These are phyloP conservation scores for Ophiostoma sp. DNA, from an alignment of 2,329 filamentous ascomycete species.

Conservation along the genomic window DNA sequence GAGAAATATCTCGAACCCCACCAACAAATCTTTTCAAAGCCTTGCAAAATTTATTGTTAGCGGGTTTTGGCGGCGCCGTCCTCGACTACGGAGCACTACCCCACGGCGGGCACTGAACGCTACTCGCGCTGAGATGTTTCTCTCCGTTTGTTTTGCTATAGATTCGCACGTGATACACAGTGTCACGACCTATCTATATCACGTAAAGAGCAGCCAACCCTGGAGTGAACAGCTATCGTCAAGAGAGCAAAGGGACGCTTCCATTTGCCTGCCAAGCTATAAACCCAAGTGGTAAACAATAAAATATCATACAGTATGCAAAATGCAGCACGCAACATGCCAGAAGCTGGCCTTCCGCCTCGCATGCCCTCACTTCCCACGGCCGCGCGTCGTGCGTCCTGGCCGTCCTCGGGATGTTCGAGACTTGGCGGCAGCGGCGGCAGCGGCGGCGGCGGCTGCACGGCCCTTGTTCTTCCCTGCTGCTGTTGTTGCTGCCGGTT, in stretches of 20 bases:
- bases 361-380: background rate
- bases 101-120: background rate
- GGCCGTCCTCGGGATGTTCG: background rate
- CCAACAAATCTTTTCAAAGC: slow-evolving; percentile 11
- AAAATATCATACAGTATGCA: too few species aligned
- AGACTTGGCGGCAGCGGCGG: background rate
- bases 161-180: too few species aligned
- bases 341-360: too few species aligned
- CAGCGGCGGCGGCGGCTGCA: background rate
- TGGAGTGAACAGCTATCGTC: too few species aligned
- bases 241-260: too few species aligned
- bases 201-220: too few species aligned
- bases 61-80: background rate
- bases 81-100: background rate
- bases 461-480: background rate
- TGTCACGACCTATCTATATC: too few species aligned
- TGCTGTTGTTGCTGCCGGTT: background rate
- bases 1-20: slow-evolving; percentile 2
- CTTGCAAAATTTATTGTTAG: background rate
- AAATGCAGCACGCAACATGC: background rate
- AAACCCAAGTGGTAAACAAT: too few species aligned
- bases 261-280: too few species aligned
- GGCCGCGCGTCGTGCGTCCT: slow-evolving; percentile 4
- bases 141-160: too few species aligned
- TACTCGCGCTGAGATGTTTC: background rate